These are phyloP conservation scores for Thelonectria blattea DNA, from an alignment of 2,329 filamentous ascomycete genomes.

Conservation along the genomic window DNA sequence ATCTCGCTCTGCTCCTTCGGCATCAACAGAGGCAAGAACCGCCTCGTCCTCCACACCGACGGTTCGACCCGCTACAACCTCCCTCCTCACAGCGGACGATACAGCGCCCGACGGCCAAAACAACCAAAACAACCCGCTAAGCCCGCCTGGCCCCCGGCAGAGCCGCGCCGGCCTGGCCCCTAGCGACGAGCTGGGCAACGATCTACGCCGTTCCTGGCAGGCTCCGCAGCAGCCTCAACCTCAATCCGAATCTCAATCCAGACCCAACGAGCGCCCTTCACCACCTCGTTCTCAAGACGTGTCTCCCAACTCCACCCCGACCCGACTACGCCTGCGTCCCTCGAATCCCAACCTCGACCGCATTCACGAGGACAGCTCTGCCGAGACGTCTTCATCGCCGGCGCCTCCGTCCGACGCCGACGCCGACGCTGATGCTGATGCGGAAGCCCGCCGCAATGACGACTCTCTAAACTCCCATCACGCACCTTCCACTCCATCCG, in stretches of 20 bases:
- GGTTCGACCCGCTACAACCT: conserved; percentile 32
- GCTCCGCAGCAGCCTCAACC: conserved; percentile 22
- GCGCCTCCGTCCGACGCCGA: conserved; percentile 25
- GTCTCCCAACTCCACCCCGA: conserved; percentile 29
- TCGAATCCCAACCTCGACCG: conserved; percentile 36
- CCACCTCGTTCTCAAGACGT: conserved; percentile 29
- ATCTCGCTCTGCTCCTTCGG: background rate
- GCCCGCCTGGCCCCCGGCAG: conserved; percentile 29
- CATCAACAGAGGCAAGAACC: conserved; percentile 6
- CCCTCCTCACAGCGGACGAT: conserved; percentile 21
- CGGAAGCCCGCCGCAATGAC: conserved; percentile 36
- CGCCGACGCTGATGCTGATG: conserved; percentile 30
- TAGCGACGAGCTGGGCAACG: conserved; percentile 31
- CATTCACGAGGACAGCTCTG: conserved; percentile 34
- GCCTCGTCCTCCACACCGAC: conserved; percentile 4
- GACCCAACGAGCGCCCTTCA: conserved; percentile 28
- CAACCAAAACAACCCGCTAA: conserved; percentile 33
- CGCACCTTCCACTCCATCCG: conserved; percentile 29
- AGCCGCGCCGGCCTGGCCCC: conserved; percentile 32
- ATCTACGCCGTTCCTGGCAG: conserved; percentile 29
- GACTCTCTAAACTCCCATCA: conserved; percentile 37
- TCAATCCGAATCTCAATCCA: conserved; percentile 33
- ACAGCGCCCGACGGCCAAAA: conserved; percentile 29
- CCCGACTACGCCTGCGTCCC: conserved; percentile 27
- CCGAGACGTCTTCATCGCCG: conserved; percentile 23